These are phyloP conservation scores for Ascochyta viciae-villosae DNA, from an alignment of 2,329 filamentous ascomycete genomes.

Conservation along the genomic window DNA sequence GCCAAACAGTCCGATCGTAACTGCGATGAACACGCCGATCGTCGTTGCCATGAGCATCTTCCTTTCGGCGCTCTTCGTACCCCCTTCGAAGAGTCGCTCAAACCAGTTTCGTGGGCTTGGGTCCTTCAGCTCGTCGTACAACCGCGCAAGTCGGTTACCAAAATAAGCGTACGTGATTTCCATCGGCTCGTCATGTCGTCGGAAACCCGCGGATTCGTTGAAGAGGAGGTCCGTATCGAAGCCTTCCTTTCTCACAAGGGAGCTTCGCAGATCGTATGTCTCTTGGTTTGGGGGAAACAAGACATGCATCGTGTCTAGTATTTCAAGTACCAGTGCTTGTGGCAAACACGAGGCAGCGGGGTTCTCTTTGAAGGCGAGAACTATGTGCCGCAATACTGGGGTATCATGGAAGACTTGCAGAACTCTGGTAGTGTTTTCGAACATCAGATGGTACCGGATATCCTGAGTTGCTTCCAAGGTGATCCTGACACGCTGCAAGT, in stretches of 20 bases:
- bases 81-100: slow-evolving; percentile 1
- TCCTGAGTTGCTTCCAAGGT: background rate
- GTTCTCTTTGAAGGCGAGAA: background rate
- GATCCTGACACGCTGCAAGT: too few species aligned
- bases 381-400: background rate
- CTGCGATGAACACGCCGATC: slow-evolving; percentile 38
- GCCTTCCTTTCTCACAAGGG: background rate
- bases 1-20: slow-evolving; percentile 34
- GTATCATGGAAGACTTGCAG: background rate
- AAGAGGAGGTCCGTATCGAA: background rate
- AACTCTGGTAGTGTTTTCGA: background rate
- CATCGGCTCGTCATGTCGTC: slow-evolving; percentile 22
- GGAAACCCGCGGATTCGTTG: slow-evolving; percentile 10
- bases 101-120: slow-evolving; percentile 37
- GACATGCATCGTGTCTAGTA: too few species aligned
- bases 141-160: slow-evolving; percentile 24
- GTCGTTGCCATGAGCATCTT: slow-evolving; percentile 45
- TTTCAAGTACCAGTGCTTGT: too few species aligned
- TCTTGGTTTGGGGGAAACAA: too few species aligned
- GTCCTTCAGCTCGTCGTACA: slow-evolving; percentile 36
- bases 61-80: slow-evolving; percentile 31
- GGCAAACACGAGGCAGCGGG: too few species aligned
- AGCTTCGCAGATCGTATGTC: too few species aligned
- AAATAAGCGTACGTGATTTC: slow-evolving; percentile 34
- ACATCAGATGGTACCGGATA: background rate